phyloP scores from a whole-genome alignment of 306 rosid genomes.

The Medicago ruthenica region DNA sequence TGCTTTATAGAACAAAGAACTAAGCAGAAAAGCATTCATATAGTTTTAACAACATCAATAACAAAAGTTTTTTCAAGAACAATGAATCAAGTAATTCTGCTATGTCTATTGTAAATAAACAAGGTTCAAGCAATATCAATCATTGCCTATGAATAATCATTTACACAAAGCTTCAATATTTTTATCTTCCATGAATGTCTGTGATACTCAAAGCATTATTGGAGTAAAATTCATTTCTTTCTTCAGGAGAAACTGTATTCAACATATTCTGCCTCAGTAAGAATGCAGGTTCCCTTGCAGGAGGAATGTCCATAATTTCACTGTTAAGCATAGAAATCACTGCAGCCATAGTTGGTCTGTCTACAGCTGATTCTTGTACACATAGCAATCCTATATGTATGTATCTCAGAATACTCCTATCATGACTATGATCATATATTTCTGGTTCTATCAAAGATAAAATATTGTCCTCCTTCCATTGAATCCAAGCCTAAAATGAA shows the following conservation, averaged over 20 bases:
- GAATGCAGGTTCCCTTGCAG: slow-evolving; percentile 43
- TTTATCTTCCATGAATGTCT: slow-evolving; percentile 8
- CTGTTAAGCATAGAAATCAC: slow-evolving; percentile 45
- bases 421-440: not conserved
- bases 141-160: not conserved
- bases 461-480: slow-evolving; percentile 36
- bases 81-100: not conserved
- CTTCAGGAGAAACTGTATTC: not conserved
- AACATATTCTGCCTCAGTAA: not conserved
- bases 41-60: not conserved
- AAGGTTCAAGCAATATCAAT: not conserved
- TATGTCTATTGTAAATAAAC: not conserved
- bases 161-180: not conserved
- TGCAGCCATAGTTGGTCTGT: slow-evolving; percentile 37
- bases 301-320: slow-evolving; percentile 40
- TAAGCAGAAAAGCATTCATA: no score
- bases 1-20: no score
- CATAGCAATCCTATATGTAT: slow-evolving; percentile 48
- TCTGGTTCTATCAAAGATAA: slow-evolving; percentile 17
- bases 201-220: slow-evolving; percentile 11
- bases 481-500: slow-evolving; percentile 44
- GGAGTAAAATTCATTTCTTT: not conserved
- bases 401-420: slow-evolving; percentile 31
- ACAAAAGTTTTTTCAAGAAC: not conserved
- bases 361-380: slow-evolving; percentile 43